Conservation (phyloP, 1,139 yeast genomes). For the Candida sp. region DNA sequence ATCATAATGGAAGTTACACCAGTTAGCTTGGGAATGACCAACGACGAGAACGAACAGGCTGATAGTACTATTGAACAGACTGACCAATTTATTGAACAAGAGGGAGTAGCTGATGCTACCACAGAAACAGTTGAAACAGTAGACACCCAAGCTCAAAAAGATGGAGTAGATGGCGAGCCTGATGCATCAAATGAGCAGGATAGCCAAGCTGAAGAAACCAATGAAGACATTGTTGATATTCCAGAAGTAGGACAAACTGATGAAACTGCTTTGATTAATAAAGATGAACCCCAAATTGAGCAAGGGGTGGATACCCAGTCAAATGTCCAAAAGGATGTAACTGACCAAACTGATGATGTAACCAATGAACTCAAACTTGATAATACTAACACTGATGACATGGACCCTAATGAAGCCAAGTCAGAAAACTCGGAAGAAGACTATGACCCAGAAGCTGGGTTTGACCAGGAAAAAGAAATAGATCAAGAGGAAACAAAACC, state of each 20-base stretch:
- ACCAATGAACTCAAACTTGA: neutral
- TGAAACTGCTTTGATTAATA: no score
- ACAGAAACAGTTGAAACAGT: neutral
- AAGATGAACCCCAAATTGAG: no score
- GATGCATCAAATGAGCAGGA: neutral
- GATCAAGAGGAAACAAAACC: no score
- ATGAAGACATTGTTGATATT: no score
- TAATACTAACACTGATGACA: neutral
- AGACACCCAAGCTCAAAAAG: neutral
- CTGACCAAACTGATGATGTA: neutral
- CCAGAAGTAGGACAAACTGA: no score
- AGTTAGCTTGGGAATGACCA: neutral
- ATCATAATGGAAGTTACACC: conserved; percentile 3
- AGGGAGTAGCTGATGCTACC: no score
- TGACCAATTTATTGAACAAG: no score
- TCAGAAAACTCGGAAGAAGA: conserved; percentile 12
- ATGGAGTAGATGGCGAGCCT: neutral
- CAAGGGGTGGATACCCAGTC: neutral
- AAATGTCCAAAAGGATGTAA: no score
- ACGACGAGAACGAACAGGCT: neutral
- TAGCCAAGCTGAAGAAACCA: no score
- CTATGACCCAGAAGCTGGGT: conserved; percentile 19
- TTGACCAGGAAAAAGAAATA: conserved; percentile 8
- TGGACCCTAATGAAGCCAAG: conserved; percentile 2
- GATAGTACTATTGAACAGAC: no score